Evolutionary conservation across 768 basidiomycete species (phyloP).

Genomic region (Rubroboletus satanas): DNA sequence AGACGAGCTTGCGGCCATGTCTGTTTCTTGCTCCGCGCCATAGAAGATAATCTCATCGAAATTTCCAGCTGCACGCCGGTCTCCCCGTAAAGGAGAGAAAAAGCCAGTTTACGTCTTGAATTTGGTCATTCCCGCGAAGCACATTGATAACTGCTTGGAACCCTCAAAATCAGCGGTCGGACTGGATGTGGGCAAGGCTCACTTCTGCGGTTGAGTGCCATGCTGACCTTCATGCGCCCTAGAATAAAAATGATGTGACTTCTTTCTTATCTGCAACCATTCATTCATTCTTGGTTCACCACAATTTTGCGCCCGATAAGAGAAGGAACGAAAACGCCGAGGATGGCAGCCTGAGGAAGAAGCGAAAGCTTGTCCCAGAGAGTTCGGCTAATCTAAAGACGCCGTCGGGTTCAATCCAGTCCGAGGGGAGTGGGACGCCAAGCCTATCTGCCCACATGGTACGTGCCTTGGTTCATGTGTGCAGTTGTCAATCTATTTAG

Average conservation of each 20-base stretch:
- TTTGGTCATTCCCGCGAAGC: conserved; percentile 57
- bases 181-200: conserved; percentile 50
- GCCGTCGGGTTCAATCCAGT: conserved; percentile 2
- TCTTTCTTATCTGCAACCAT: conserved; percentile 57
- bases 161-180: conserved; percentile 70
- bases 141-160: conserved; percentile 76
- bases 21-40: conserved; percentile 9
- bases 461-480: conserved; percentile 10
- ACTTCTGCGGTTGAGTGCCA: conserved; percentile 7
- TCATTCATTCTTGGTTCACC: conserved; percentile 57
- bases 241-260: conserved; percentile 59
- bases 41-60: conserved; percentile 10
- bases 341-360: conserved; percentile 45
- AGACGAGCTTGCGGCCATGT: conserved; percentile 33
- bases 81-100: conserved; percentile 76
- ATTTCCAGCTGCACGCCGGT: conserved; percentile 53
- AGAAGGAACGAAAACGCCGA: conserved; percentile 5
- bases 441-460: conserved; percentile 19
- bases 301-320: conserved; percentile 49
- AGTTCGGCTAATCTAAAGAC: conserved; percentile 2
- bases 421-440: conserved; percentile 8
- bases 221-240: conserved; percentile 6
- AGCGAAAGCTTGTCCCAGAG: conserved; percentile 39
- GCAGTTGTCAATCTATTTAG: conserved; percentile 4
- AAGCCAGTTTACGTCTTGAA: conserved; percentile 83